phyloP scores from a whole-genome alignment of 441 rosid genomes.

The Adansonia madagascariensis region DNA sequence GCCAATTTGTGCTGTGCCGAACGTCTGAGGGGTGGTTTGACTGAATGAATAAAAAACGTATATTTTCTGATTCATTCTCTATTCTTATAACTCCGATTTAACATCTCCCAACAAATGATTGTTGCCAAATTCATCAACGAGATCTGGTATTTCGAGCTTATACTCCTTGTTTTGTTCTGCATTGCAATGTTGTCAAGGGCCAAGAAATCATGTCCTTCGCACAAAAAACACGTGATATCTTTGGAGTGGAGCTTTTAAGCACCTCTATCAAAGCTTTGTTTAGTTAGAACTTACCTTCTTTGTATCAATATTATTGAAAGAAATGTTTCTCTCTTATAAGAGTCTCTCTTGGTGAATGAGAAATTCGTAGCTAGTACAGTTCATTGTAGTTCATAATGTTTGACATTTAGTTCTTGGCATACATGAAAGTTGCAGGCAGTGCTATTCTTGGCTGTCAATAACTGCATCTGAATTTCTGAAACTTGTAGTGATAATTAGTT shows the following conservation, averaged over 20 bases:
- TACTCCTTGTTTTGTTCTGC: background rate
- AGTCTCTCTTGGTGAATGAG: background rate
- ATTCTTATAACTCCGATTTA: conserved; percentile 20
- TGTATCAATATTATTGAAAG: background rate
- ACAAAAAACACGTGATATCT: background rate
- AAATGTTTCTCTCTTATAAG: background rate
- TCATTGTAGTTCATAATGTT: background rate
- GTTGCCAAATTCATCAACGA: background rate
- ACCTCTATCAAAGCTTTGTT: background rate
- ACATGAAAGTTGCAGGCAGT: background rate
- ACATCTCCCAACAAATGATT: background rate
- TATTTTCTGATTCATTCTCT: conserved; percentile 52
- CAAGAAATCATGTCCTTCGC: background rate
- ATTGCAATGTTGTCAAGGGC: background rate
- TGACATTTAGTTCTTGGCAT: background rate
- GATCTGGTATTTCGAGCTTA: background rate
- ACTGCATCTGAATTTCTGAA: background rate
- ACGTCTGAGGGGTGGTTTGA: conserved; percentile 32
- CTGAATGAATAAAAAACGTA: conserved; percentile 38
- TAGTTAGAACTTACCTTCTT: background rate
- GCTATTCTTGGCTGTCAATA: background rate
- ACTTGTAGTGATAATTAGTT: background rate
- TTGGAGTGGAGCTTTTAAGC: background rate
- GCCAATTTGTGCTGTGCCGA: conserved; percentile 47
- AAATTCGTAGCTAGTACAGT: background rate